Base-by-base conservation (phyloP, 2,329 filamentous ascomycete genomes). In the Magnaporthiopsis incrustans region DNA sequence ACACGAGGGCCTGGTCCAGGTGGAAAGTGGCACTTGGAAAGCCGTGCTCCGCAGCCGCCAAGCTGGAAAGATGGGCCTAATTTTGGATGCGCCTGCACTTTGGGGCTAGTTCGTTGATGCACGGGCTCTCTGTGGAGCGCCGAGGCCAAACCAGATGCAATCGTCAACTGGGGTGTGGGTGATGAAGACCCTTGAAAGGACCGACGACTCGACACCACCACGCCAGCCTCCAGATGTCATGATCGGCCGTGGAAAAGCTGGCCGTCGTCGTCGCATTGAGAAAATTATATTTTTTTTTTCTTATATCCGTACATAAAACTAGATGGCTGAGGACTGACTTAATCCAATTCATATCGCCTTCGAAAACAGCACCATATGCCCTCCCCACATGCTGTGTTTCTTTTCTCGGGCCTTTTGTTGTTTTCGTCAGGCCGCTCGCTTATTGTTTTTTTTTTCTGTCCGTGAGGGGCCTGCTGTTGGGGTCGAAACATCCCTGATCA, bases 51-150 rank as follows among this genome's bases (percentile, higher is more conserved):
- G 22, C 44, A 10, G 44, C 44, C 22, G 57, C 57, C 57, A 25
- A 58, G 30, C 57, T 27, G 10, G 50, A 56, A 62, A 57, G 25
- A 62, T 56, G 60, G 60, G 61, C 27, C 61, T 62, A 62, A 62
- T 62, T 62, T 62, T 62, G 61, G 50, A 61, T 44, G 33, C 38
- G 26, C 33, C 32, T 60, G 59, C 44, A 27, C 27, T 61, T 27
- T 27, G 35, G 53, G 60, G 50, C 61, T 62, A 62, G 27, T 33
- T 33, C 18, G 8, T 57, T 38, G 32, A 26, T 25, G 61, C 61
- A 63, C 61, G 38, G 61, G 32, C 61, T 22, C 38, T 44, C 7
- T 53, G n/a, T 53, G 44, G 44, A 53, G 22, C 44, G 44, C 44
- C 10, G 44, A 53, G 44, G 22, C 44, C 44, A 53, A 53, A n/a